Evolutionary conservation across 2,329 filamentous ascomycete species (phyloP), one percentile per base, ranked within the genome.

Genomic region (Cytospora piceicola): DNA sequence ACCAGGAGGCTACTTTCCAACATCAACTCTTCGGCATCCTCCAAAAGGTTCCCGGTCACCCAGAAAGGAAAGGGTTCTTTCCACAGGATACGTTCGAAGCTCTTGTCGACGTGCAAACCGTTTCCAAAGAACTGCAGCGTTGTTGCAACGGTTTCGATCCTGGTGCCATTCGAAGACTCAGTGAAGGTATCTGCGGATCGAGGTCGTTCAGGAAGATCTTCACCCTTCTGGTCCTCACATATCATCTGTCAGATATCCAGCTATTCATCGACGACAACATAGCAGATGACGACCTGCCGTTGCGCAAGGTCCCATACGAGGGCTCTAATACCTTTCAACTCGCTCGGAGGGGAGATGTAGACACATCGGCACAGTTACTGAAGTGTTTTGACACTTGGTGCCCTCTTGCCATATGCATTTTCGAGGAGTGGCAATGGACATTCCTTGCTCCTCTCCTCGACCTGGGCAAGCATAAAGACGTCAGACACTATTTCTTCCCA

Each of bases 351-450:
- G 32, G 6, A 2, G 32, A 8, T n/a, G 6, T 11, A 2, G 5
- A 42, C 15, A 42, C 3, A 7, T 22, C 34, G 20, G 12, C 14
- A 1, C 51, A 53, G 0, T 3, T 11, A 4, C 34, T 59, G n/a
- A 58, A 36, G 20, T 34, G 67, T 51, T 64, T 67, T 17, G 27
- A 39, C 15, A 12, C 2, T 2, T 67, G 62, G 65, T 29, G 22
- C 8, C 14, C 30, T 22, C 15, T 61, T 7, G 30, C 63, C 1
- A 61, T 66, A 8, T 32, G 61, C 5, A 58, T 57, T 14, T 69
- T 69, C 24, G 61, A 67, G 24, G 51, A 67, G 22, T 66, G 55
- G 59, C 67, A 69, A 52, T 69, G 67, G 67, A 64, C 36, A 3
- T 62, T 52, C 0, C 29, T 69, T 9, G 54, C 67, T 4, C 67